Conservation (phyloP, 2,329 filamentous ascomycete genomes). For the Phaeosphaeriaceae sp. region DNA sequence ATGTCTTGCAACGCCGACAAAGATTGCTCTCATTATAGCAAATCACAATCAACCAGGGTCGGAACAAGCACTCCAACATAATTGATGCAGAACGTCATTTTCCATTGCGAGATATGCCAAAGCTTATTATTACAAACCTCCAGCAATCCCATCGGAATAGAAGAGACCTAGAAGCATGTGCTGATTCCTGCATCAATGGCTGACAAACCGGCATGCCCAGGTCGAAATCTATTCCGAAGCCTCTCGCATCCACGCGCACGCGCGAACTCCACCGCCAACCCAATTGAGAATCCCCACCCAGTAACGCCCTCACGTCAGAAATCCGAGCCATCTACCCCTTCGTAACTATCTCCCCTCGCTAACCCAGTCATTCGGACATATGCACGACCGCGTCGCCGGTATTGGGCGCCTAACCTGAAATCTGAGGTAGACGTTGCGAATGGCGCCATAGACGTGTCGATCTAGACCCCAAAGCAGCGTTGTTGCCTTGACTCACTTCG, state of each 20-base stretch:
- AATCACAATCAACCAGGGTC: too few species aligned
- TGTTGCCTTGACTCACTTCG: background rate
- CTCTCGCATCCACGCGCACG: background rate
- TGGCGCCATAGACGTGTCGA: background rate
- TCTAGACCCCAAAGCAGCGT: background rate
- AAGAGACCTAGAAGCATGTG: background rate
- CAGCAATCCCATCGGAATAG: background rate
- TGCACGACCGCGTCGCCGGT: constrained; percentile 1
- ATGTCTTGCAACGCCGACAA: background rate
- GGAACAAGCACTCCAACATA: background rate
- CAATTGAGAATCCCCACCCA: background rate
- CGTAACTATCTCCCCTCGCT: background rate
- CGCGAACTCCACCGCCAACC: background rate
- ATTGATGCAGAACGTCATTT: too few species aligned
- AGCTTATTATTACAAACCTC: background rate
- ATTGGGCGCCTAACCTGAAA: constrained; percentile 1
- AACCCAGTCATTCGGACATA: background rate
- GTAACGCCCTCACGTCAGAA: background rate
- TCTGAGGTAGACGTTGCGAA: background rate
- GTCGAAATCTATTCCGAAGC: constrained; percentile 6
- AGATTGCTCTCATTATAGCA: background rate
- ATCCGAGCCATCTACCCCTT: background rate
- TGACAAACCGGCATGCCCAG: background rate
- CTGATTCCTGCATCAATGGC: background rate
- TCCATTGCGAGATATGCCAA: too few species aligned